Evolutionary conservation across 257 asterid species (phyloP).

Genomic region (Nicotiana knightiana): DNA sequence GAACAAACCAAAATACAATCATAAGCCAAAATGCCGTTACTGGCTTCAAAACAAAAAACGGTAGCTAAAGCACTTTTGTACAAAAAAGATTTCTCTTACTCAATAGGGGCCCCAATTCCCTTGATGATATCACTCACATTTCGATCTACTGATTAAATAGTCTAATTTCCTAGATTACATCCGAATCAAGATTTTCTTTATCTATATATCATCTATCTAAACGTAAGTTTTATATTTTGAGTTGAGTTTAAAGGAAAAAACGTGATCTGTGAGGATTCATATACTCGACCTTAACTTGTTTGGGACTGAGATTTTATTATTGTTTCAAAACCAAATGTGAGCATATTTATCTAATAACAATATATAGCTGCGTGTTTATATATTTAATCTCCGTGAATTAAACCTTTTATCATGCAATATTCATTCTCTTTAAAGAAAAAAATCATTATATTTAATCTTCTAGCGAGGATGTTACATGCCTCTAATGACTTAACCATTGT

Average conservation of each 20-base stretch:
- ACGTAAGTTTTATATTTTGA: too few species aligned
- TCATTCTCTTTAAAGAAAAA: background rate
- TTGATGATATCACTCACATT: background rate
- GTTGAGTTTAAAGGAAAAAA: too few species aligned
- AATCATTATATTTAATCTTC: background rate
- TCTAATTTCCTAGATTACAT: background rate
- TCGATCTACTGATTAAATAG: background rate
- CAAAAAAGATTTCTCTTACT: background rate
- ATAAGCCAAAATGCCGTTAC: slow-evolving; percentile 52
- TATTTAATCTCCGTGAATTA: background rate
- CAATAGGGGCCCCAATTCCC: background rate
- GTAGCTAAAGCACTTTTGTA: slow-evolving; percentile 5
- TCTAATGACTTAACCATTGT: background rate
- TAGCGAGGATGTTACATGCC: background rate
- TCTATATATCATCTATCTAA: background rate
- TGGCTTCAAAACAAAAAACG: slow-evolving; percentile 36
- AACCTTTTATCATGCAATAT: background rate
- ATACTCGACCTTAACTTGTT: accelerated
- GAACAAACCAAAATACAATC: slow-evolving; percentile 13
- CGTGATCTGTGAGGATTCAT: too few species aligned
- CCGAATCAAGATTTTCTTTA: background rate
- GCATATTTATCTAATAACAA: too few species aligned
- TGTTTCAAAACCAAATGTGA: too few species aligned
- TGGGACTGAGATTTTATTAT: too few species aligned
- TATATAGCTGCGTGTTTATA: background rate